Base-by-base conservation (phyloP, 306 rosid species). In the Cicer yamashitae region DNA sequence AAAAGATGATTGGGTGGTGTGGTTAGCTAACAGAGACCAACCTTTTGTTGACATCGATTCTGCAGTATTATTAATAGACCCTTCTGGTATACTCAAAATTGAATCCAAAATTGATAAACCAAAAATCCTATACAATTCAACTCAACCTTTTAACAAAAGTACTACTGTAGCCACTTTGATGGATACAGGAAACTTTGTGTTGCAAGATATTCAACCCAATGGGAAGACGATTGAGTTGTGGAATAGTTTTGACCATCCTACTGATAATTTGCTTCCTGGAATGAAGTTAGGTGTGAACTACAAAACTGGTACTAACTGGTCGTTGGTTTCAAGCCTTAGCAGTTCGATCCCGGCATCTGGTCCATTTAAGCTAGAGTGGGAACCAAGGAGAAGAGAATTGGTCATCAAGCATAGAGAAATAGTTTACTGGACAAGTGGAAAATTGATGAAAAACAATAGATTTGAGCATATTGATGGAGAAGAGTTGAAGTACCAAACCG, bases 351-450 rank as follows among this genome's bases (percentile, higher is more conserved):
- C 38, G 2, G 5, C 12, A 10, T 3, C 72, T 0, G 83, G 88
- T 39, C 8, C 78, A 7, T 84, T 81, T 57, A 69, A 4, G 0
- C 73, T 84, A 56, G 81, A 73, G 34, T 84, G 88, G 83, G 83
- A 84, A 2, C 43, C 84, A 1, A 63, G 0, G 8, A 11, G 1
- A 10, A 14, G 0, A 4, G 44, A 67, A 17, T 40, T 80, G 70
- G 12, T 67, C 11, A 80, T 80, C 41, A 61, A 15, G 43, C 5
- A 12, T 17, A 7, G 12, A 11, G 63, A 20, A 8, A n/a, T 8
- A 40, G 20, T 79, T 1, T 65, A 18, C 7, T 72, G 69, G 83
- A 41, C 2, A 6, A 78, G 82, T 18, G 41, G 70, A 7, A 10
- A 8, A 41, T 9, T 74, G 7, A 22, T 65, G 2, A 6, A n/a